Base-by-base conservation (phyloP, 441 rosid genomes). In the Manihot esculenta region DNA sequence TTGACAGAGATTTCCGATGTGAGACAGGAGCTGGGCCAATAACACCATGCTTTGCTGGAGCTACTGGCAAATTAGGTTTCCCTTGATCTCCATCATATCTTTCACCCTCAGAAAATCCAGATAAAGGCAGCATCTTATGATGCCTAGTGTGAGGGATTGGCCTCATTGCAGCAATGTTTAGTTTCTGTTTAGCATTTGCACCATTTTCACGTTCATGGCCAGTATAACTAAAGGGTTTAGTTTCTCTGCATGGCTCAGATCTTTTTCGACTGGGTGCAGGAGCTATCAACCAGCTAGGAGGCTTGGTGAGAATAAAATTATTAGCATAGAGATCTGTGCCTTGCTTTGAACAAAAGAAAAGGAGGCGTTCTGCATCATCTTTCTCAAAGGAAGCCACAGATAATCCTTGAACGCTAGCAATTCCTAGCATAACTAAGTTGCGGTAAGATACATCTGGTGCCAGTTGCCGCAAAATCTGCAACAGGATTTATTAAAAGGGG, bases 361-460 rank as follows among this genome's bases (percentile, higher is more conserved):
- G 94, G 68, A 95, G 82, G 70, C 99, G 97, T 47, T 86, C 86
- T 6, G 99, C 92, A 78, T 95, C 99, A 70, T 91, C 97, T 79
- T 90, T 89, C 78, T 93, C 97, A 75, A 95, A 95, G 67, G 99
- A 84, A 82, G 99, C 97, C 78, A 95, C 97, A 26, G 99, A 80
- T 72, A 93, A 75, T 60, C 99, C 99, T 76, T 95, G 98, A 83
- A 95, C 86, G 81, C 99, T 84, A 49, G 92, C 99, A 48, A 93
- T 86, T 66, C 99, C 99, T 72, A 93, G 84, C 85, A 86, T 83
- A 73, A 89, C 98, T 70, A 95, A 86, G 84, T 93, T 86, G 41
- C 92, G 98, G 74, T 91, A 91, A 58, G 94, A 87, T 64, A 78
- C 86, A 81, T 95, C 97, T 24, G 95, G 97, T 4, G 98, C 98